These are phyloP conservation scores for Colletotrichum gloeosporioides DNA, from an alignment of 2,329 filamentous ascomycete genomes.

Conservation along the genomic window DNA sequence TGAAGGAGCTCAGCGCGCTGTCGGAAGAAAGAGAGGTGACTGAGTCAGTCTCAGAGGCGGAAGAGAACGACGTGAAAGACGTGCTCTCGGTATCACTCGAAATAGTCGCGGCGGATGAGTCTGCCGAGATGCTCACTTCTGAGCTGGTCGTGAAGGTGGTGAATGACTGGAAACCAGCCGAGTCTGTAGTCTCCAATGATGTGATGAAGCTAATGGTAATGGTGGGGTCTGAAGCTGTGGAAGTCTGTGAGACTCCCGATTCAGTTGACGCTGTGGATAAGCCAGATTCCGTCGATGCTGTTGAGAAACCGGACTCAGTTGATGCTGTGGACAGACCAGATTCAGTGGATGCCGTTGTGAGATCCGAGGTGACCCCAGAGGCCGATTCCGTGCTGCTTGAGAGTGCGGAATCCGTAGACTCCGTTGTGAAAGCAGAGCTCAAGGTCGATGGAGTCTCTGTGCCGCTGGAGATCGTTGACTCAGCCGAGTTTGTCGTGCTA, in stretches of 20 bases:
- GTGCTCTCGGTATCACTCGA: not conserved
- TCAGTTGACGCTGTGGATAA: not conserved
- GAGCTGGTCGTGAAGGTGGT: not conserved
- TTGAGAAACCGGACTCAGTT: not conserved
- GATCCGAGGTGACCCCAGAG: not conserved
- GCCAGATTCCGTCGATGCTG: not conserved
- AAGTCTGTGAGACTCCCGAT: not conserved
- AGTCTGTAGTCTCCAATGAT: not conserved
- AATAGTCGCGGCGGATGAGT: not conserved
- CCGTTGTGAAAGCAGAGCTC: not conserved
- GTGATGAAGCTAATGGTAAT: not conserved
- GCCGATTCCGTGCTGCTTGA: not conserved
- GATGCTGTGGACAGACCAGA: not conserved
- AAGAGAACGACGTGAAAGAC: not conserved
- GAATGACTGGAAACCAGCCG: not conserved
- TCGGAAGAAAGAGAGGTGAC: not conserved
- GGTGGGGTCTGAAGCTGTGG: not conserved
- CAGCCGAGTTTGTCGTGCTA: not conserved
- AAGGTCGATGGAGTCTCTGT: not conserved
- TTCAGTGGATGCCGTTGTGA: not conserved
- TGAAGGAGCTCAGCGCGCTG: not conserved
- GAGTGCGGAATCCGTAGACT: not conserved
- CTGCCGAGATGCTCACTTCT: not conserved
- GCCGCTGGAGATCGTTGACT: not conserved
- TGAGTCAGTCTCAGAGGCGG: not conserved